Base-by-base conservation (phyloP, 2,329 filamentous ascomycete species). In the Epichloe uncinata region DNA sequence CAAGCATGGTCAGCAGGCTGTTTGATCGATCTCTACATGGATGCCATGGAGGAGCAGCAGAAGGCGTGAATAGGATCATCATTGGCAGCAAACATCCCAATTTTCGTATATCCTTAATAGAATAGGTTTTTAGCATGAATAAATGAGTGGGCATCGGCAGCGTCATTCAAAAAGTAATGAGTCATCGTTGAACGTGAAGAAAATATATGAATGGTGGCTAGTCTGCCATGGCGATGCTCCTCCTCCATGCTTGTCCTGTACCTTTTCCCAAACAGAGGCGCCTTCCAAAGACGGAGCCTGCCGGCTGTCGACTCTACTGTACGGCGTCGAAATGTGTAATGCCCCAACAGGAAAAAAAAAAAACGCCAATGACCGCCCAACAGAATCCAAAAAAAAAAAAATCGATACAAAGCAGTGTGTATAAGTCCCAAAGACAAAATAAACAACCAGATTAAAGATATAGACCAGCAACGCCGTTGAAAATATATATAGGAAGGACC, bases 1-100 rank as follows among this genome's bases (percentile, higher is more conserved):
- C 93, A 98, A 67, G 85, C 93, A 48, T 98, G 93, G 93, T 96
- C 89, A 48, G 87, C 93, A 33, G 85, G 87, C 20, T 97, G 93
- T 65, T 73, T 98, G 61, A 87, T 98, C 61, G 93, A 98, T 69
- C 69, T 98, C 55, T 98, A 95, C 70, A 90, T 95, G 74, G 93
- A 98, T 65, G 91, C 88, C 16, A 74, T 77, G 26, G 76, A 77
- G 56, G 73, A 73, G 57, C 72, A 76, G 48, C 44, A 46, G 12
- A 50, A 45, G 22, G 45, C 15, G 20, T 45, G 47, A 26, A 30
- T 1, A 30, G 26, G 6, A 42, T 22, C 3, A 15, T 26, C 16
- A 12, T 47, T 12, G 9, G 30, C 18, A n/a, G 34, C 33, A 42
- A 20, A 11, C 26, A 13, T 35, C 11, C 22, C 37, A 16, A 26